These are phyloP conservation scores for Colletotrichum sp. DNA, from an alignment of 2,329 filamentous ascomycete species.

Conservation along the genomic window DNA sequence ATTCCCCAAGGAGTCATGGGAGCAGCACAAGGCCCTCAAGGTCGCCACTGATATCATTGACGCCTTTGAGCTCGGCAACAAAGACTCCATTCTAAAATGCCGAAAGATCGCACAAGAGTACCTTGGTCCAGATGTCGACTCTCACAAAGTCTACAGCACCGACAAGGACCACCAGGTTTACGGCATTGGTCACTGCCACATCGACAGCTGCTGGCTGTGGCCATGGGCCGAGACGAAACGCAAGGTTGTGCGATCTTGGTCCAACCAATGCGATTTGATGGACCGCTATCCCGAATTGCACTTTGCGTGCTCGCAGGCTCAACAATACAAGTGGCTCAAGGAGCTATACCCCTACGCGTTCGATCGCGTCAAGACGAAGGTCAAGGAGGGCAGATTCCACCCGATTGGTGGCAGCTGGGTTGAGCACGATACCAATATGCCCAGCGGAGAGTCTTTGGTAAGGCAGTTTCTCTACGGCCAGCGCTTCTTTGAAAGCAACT, in stretches of 20 bases:
- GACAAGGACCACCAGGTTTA: constrained; percentile 79
- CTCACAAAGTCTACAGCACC: constrained; percentile 80
- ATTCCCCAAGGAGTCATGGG: constrained; percentile 86
- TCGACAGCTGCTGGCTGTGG: constrained; percentile 98
- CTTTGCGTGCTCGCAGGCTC: constrained; percentile 91
- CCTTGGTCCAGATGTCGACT: constrained; percentile 81
- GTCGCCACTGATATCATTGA: constrained; percentile 90
- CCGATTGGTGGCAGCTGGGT: constrained; percentile 98
- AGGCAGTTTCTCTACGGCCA: constrained; percentile 96
- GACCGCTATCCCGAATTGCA: constrained; percentile 93
- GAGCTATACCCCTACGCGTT: constrained; percentile 86
- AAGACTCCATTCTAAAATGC: constrained; percentile 78
- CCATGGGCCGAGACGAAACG: constrained; percentile 97
- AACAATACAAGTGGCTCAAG: constrained; percentile 98
- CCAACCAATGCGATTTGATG: constrained; percentile 93
- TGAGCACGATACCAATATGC: constrained; percentile 97
- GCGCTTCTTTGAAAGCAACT: constrained; percentile 90
- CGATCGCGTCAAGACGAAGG: constrained; percentile 88
- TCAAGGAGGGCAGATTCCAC: constrained; percentile 89
- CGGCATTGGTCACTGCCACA: constrained; percentile 95
- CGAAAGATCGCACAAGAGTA: constrained; percentile 86
- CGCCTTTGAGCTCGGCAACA: constrained; percentile 80
- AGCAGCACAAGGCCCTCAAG: constrained; percentile 85
- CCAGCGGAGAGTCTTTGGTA: constrained; percentile 91
- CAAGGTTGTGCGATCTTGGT: constrained; percentile 95